These are phyloP conservation scores for Phytopythium oedochilum DNA, from an alignment of 352 stramenopile genomes.

Conservation along the genomic window DNA sequence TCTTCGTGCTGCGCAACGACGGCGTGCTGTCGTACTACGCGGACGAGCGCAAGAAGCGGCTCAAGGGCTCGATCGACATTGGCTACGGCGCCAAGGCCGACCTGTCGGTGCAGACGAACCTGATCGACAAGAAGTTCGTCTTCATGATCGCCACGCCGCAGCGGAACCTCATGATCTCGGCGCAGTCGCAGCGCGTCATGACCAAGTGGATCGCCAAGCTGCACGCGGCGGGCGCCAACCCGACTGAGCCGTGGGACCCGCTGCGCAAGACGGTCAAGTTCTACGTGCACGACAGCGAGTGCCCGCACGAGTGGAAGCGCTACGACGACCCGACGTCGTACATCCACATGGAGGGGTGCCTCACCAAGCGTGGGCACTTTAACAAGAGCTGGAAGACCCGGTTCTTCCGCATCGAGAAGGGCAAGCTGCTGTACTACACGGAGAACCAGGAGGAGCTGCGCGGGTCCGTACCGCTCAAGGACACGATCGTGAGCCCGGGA, in stretches of 20 bases:
- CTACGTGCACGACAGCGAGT: slow-evolving; percentile 64
- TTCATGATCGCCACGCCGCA: slow-evolving; percentile 76
- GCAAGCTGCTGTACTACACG: slow-evolving; percentile 79
- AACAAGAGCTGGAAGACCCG: slow-evolving; percentile 89
- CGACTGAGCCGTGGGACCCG: slow-evolving; percentile 68
- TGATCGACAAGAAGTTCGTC: slow-evolving; percentile 77
- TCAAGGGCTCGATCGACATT: slow-evolving; percentile 79
- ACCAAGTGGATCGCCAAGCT: slow-evolving; percentile 81
- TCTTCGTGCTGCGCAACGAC: slow-evolving; percentile 81
- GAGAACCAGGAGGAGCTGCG: slow-evolving; percentile 74
- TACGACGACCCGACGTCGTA: slow-evolving; percentile 85
- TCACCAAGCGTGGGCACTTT: slow-evolving; percentile 78
- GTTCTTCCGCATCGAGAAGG: slow-evolving; percentile 84
- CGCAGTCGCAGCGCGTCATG: slow-evolving; percentile 68
- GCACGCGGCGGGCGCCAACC: slow-evolving; percentile 60
- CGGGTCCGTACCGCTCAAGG: slow-evolving; percentile 66
- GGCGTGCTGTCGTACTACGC: slow-evolving; percentile 80
- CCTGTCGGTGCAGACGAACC: slow-evolving; percentile 80
- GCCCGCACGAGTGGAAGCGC: slow-evolving; percentile 78
- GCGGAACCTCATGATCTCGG: slow-evolving; percentile 82
- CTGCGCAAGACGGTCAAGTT: slow-evolving; percentile 82
- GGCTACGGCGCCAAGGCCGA: slow-evolving; percentile 60
- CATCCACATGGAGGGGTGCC: slow-evolving; percentile 83
- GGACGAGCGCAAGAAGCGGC: slow-evolving; percentile 66
- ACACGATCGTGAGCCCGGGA: slow-evolving; percentile 76